Conservation (phyloP, 2,329 filamentous ascomycete species). For the Pseudohalonectria lignicola region DNA sequence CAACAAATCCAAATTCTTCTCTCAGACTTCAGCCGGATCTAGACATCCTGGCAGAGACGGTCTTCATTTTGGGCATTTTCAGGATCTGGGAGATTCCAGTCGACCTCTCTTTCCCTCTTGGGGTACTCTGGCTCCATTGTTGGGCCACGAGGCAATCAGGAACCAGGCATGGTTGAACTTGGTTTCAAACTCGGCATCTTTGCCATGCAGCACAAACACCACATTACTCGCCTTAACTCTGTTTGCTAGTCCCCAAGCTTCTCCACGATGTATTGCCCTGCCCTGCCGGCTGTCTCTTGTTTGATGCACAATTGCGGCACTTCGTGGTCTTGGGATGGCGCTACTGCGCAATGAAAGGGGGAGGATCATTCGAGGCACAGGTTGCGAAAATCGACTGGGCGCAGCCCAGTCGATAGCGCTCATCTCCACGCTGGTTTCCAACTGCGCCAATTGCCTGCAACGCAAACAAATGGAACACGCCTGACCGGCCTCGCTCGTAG, state of each 20-base stretch:
- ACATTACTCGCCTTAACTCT: conserved; percentile 1
- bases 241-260: not conserved
- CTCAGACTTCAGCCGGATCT: not conserved
- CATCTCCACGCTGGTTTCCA: not conserved
- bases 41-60: no score
- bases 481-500: not conserved
- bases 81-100: no score
- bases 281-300: not conserved
- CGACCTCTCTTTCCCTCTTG: no score
- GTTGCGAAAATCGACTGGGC: no score
- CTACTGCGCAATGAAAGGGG: no score
- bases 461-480: not conserved
- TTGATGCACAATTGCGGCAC: not conserved
- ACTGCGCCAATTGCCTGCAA: not conserved
- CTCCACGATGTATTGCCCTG: not conserved
- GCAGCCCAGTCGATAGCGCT: not conserved
- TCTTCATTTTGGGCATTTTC: no score
- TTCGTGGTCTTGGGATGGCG: not conserved
- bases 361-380: no score
- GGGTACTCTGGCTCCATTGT: no score
- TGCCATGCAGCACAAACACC: not conserved
- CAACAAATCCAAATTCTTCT: not conserved
- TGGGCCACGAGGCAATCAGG: not conserved
- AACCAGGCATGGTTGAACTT: not conserved
- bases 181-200: conserved; percentile 2